Evolutionary conservation across 371 early-diverging fungal species (phyloP).

Genomic region (Thermomucor indicae-seudaticae): DNA sequence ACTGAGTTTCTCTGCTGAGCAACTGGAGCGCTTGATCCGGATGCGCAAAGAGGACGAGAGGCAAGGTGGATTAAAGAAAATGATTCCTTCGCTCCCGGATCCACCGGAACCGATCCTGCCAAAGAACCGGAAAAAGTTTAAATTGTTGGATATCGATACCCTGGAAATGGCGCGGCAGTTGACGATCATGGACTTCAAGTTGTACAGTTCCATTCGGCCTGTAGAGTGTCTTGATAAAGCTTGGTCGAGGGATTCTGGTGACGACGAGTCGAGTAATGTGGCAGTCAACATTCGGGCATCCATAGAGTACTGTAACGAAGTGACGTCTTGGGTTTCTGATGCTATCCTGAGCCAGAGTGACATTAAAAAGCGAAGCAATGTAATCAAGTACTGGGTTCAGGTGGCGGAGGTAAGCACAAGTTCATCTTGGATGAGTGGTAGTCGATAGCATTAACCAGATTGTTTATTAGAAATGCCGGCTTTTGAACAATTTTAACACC

Average conservation of each 20-base stretch:
- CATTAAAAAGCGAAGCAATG: constrained; percentile 64
- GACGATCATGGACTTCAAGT: constrained; percentile 80
- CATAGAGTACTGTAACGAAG: constrained; percentile 62
- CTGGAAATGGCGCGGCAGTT: constrained; percentile 92
- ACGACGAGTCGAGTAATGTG: constrained; percentile 26
- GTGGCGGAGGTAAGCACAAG: constrained; percentile 60
- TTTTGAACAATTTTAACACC: constrained; percentile 79
- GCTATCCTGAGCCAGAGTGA: constrained; percentile 77
- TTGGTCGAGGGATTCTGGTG: constrained; percentile 64
- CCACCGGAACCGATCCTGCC: constrained; percentile 74
- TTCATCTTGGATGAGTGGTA: neutral
- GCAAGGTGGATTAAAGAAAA: constrained; percentile 53
- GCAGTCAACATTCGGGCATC: constrained; percentile 68
- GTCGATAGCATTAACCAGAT: neutral
- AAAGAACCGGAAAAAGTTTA: constrained; percentile 55
- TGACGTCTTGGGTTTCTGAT: constrained; percentile 86
- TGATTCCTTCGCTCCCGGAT: constrained; percentile 59
- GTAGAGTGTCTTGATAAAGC: constrained; percentile 86
- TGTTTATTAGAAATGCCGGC: constrained; percentile 25
- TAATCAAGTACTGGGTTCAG: constrained; percentile 81
- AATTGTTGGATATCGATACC: constrained; percentile 82
- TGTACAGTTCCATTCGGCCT: constrained; percentile 77
- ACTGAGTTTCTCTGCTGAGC: constrained; percentile 69
- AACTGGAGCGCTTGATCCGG: constrained; percentile 67
- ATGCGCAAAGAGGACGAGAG: constrained; percentile 59